Base-by-base conservation (phyloP, 805 yeast genomes). In the Nakazawaea populi region DNA sequence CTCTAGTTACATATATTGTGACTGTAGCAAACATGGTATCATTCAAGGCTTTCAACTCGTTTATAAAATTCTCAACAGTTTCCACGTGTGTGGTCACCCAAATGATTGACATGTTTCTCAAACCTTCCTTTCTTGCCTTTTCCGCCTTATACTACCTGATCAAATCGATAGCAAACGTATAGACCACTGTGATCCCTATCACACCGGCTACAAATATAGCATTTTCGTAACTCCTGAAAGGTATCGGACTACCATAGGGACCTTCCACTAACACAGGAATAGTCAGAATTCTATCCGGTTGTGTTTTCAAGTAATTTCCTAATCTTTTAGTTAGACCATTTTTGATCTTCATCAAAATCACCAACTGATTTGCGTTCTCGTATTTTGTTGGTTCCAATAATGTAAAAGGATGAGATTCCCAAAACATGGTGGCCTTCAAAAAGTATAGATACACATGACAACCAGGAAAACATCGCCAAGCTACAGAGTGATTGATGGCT, bases 391-490 rank as follows among this genome's bases (percentile, higher is more conserved):
- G 62, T 18, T 77, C 73, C 14, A 77, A 68, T 18, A 77, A 69
- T 0, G 87, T 81, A 56, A 83, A 83, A 3, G 89, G 89, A 61
- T 83, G 89, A 0, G 87, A 80, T 57, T 83, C 84, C 80, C 84
- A 79, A 58, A 80, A 77, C 57, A 76, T 64, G 36, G 67, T 55
- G 42, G 72, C 69, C 35, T 59, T 67, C 42, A 80, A 58, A 55
- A 78, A 71, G 56, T 78, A 80, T 18, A 83, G 62, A 66, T 79
- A 83, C 31, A 80, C 80, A 62, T 79, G 84, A 28, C 83, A 82
- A 1, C 89, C 89, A 0, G 87, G 85, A 45, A 65, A 64, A 4
- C 77, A 71, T 28, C 71, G 69, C 83, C 87, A 83, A 57, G 72
- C 63, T 3, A 71, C 68, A 1, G 87, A 83, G 41, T 72, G 74